Conservation (phyloP, 805 yeast species). For the Metschnikowia continentalis region DNA sequence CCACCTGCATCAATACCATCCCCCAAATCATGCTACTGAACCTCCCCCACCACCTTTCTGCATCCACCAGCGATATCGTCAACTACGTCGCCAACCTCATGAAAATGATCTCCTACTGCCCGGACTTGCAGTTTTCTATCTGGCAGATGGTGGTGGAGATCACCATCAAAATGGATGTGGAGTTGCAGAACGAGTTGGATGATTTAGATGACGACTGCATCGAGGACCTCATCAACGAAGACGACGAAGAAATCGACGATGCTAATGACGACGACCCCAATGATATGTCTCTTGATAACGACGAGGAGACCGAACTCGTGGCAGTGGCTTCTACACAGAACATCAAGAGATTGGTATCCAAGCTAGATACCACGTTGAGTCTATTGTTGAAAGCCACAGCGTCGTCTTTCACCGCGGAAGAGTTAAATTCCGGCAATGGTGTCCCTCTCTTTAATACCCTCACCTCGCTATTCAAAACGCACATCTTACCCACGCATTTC, state of each 20-base stretch:
- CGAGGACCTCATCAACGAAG: slow-evolving; percentile 45
- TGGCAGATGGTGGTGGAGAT: slow-evolving; percentile 82
- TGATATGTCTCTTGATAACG: slow-evolving; percentile 13
- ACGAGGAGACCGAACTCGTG: slow-evolving; percentile 24
- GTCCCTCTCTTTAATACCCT: slow-evolving; percentile 67
- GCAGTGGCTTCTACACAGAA: slow-evolving; percentile 38
- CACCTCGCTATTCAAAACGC: slow-evolving; percentile 72
- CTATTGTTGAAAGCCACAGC: slow-evolving; percentile 51
- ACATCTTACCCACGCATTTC: slow-evolving; percentile 85
- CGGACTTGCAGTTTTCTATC: slow-evolving; percentile 65
- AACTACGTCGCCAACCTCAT: slow-evolving; percentile 67
- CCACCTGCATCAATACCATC: slow-evolving; percentile 71
- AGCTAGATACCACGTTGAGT: slow-evolving; percentile 67
- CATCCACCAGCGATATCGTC: slow-evolving; percentile 47
- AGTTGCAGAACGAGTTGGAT: slow-evolving; percentile 81
- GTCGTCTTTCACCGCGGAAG: slow-evolving; percentile 45
- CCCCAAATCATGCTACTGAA: slow-evolving; percentile 52
- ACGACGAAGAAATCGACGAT: slow-evolving; percentile 44
- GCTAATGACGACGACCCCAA: slow-evolving; percentile 15
- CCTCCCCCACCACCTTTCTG: slow-evolving; percentile 76
- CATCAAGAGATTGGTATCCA: slow-evolving; percentile 53
- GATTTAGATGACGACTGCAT: slow-evolving; percentile 70
- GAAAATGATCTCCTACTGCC: slow-evolving; percentile 59
- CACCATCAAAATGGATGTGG: slow-evolving; percentile 85
- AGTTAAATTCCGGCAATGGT: slow-evolving; percentile 58